Conservation (phyloP, 768 basidiomycete genomes). For the Mycena kentingensis region DNA sequence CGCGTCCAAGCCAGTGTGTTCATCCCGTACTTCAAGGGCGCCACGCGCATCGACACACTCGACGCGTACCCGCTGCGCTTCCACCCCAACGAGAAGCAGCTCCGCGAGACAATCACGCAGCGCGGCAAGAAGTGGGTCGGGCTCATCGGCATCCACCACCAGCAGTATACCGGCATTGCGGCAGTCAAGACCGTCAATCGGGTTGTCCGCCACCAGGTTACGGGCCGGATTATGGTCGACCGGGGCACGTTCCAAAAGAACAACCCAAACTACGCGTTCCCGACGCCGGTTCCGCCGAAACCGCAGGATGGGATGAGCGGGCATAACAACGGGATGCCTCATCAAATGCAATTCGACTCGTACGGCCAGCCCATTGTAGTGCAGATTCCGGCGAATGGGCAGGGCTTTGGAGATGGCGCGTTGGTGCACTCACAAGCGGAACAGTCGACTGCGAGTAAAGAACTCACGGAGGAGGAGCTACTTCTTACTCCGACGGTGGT, state of each 20-base stretch:
- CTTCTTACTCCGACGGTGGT: conserved; percentile 58
- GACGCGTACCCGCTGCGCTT: conserved; percentile 57
- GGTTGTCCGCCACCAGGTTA: conserved; percentile 54
- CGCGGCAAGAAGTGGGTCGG: conserved; percentile 62
- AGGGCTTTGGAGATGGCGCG: conserved; percentile 10
- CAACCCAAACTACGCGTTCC: conserved; percentile 53
- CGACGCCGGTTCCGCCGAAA: conserved; percentile 36
- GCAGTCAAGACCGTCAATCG: conserved; percentile 38
- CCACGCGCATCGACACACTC: conserved; percentile 50
- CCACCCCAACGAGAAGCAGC: conserved; percentile 45
- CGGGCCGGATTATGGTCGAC: conserved; percentile 64
- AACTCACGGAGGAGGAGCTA: conserved; percentile 51
- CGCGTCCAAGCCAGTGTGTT: conserved; percentile 42
- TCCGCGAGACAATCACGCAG: conserved; percentile 41
- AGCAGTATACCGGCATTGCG: conserved; percentile 57
- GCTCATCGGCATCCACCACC: conserved; percentile 57
- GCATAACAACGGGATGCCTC: neutral
- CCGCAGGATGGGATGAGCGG: conserved; percentile 7
- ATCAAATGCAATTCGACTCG: conserved; percentile 9
- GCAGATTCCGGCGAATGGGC: conserved; percentile 4
- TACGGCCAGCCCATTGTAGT: conserved; percentile 31
- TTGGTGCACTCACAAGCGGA: conserved; percentile 25
- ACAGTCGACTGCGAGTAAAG: conserved; percentile 24
- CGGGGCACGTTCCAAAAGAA: conserved; percentile 54
- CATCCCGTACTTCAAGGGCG: conserved; percentile 49